Conservation (phyloP, 768 basidiomycete genomes). For the Cubamyces lactineus region DNA sequence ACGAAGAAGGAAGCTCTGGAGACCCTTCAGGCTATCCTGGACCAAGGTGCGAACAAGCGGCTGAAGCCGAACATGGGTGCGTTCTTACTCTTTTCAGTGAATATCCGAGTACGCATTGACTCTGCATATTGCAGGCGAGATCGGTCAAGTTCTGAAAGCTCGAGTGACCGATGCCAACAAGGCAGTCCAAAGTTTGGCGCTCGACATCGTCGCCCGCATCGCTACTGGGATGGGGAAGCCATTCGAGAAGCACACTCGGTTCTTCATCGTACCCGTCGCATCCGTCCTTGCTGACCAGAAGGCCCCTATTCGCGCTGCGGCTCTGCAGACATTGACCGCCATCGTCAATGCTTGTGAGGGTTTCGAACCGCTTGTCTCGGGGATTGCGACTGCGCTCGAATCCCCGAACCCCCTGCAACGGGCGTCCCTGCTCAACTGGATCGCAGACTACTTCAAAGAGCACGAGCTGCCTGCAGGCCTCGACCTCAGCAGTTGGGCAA, state of each 20-base stretch:
- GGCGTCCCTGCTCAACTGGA: slow-evolving; percentile 77
- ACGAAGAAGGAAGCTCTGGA: slow-evolving; percentile 95
- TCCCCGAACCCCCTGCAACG: slow-evolving; percentile 87
- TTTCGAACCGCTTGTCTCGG: slow-evolving; percentile 78
- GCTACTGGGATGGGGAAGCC: slow-evolving; percentile 94
- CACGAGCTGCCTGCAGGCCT: slow-evolving; percentile 54
- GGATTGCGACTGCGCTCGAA: slow-evolving; percentile 81
- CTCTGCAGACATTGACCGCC: slow-evolving; percentile 74
- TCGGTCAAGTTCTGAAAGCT: slow-evolving; percentile 84
- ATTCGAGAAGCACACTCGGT: slow-evolving; percentile 86
- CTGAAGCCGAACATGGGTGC: slow-evolving; percentile 88
- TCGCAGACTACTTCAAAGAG: slow-evolving; percentile 77
- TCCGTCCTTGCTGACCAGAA: slow-evolving; percentile 94
- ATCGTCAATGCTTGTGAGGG: slow-evolving; percentile 86
- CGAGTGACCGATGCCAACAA: slow-evolving; percentile 93
- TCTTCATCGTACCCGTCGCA: slow-evolving; percentile 76
- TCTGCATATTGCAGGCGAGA: slow-evolving; percentile 65
- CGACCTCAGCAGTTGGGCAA: slow-evolving; percentile 73
- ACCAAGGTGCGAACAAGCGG: slow-evolving; percentile 91
- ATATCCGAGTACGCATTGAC: slow-evolving; percentile 10
- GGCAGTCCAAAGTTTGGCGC: slow-evolving; percentile 85
- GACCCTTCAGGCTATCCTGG: slow-evolving; percentile 76
- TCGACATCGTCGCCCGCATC: slow-evolving; percentile 88
- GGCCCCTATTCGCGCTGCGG: slow-evolving; percentile 79
- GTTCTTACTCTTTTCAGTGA: slow-evolving; percentile 24